Conservation (phyloP, 805 yeast genomes). For the Hanseniaspora hatyaiensis region DNA sequence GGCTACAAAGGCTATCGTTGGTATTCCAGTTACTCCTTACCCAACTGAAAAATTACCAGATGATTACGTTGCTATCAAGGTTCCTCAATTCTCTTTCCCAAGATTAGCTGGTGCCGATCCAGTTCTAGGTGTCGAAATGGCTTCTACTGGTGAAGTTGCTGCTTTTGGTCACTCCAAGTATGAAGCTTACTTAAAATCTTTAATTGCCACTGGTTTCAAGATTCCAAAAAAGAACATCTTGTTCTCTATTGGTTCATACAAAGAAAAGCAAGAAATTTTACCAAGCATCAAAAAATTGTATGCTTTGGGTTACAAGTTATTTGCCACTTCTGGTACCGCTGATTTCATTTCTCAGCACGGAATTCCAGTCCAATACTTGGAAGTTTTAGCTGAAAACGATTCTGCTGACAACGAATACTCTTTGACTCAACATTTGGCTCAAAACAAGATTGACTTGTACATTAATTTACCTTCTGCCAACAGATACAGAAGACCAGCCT, state of each 20-base stretch:
- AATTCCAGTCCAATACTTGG: constrained; percentile 88
- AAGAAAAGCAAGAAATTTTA: constrained; percentile 85
- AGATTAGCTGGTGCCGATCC: constrained; percentile 97
- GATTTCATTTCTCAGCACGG: constrained; percentile 93
- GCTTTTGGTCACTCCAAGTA: constrained; percentile 91
- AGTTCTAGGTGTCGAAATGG: constrained; percentile 96
- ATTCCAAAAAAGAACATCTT: constrained; percentile 90
- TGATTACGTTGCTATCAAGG: constrained; percentile 91
- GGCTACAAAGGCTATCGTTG: constrained; percentile 93
- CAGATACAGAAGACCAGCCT: constrained; percentile 97
- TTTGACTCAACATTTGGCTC: constrained; percentile 89
- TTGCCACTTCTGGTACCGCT: constrained; percentile 98
- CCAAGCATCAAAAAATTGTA: constrained; percentile 74
- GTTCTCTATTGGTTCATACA: constrained; percentile 89
- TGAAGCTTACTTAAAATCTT: constrained; percentile 91
- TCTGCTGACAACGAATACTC: constrained; percentile 88
- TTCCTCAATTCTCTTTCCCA: constrained; percentile 94
- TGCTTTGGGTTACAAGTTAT: constrained; percentile 77
- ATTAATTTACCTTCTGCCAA: constrained; percentile 93
- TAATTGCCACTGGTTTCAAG: constrained; percentile 89
- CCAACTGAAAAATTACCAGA: constrained; percentile 82
- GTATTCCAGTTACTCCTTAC: constrained; percentile 74
- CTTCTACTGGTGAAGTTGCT: constrained; percentile 98
- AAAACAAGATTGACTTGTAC: constrained; percentile 89
- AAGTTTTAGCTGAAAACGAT: constrained; percentile 63